These are phyloP conservation scores for Rhazya stricta DNA, from an alignment of 257 asterid genomes.

Conservation along the genomic window DNA sequence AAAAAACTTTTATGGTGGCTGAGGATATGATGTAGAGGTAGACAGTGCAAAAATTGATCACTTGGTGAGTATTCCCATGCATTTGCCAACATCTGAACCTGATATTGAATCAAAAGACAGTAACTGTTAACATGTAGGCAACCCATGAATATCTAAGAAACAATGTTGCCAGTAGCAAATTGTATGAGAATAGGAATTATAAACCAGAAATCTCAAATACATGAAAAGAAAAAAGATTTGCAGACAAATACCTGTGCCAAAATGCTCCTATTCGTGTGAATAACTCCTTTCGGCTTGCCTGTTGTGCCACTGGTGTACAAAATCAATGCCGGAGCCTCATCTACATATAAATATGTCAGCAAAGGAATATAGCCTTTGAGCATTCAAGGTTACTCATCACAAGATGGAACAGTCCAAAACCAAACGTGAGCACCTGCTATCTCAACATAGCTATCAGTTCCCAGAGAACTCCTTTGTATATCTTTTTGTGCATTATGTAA, in stretches of 20 bases:
- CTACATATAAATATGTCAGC: slow-evolving; percentile 34
- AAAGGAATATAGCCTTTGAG: slow-evolving; percentile 8
- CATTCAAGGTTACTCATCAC: slow-evolving; percentile 6
- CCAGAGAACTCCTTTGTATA: slow-evolving; percentile 18
- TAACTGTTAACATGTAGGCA: background rate
- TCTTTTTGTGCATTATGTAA: slow-evolving; percentile 26
- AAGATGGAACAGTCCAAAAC: slow-evolving; percentile 1
- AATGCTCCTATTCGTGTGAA: slow-evolving; percentile 87
- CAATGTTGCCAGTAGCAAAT: background rate
- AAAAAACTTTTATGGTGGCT: slow-evolving; percentile 1
- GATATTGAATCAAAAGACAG: slow-evolving; percentile 21
- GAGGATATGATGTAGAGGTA: slow-evolving; percentile 96
- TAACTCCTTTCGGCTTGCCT: slow-evolving; percentile 98
- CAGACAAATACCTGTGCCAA: slow-evolving; percentile 67
- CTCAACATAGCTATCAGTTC: slow-evolving; percentile 27
- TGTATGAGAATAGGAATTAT: background rate
- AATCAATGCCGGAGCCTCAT: slow-evolving; percentile 79
- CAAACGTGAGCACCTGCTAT: slow-evolving; percentile 41
- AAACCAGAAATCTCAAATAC: slow-evolving; percentile 2
- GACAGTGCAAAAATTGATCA: slow-evolving; percentile 75
- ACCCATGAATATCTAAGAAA: background rate
- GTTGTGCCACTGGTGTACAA: slow-evolving; percentile 97
- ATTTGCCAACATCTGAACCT: slow-evolving; percentile 73
- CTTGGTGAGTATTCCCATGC: slow-evolving; percentile 73
- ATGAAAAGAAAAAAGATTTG: background rate